These are phyloP conservation scores for Bothriochloa decipiens DNA, from an alignment of 176 grass and related monocot genomes.

Conservation along the genomic window DNA sequence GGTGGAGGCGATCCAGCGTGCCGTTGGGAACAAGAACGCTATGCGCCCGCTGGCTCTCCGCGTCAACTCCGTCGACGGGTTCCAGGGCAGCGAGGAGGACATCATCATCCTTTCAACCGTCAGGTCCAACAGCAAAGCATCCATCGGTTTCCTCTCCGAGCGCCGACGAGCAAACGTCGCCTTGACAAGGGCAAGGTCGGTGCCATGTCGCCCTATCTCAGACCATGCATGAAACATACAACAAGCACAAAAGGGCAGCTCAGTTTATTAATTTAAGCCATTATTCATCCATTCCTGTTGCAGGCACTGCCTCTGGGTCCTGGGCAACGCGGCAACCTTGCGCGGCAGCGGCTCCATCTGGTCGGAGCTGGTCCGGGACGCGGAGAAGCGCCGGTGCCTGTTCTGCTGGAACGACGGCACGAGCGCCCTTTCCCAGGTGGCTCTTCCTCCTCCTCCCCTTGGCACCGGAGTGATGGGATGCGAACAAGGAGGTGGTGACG, in stretches of 20 bases:
- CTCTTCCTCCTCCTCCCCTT: neutral
- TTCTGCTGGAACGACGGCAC: conserved; percentile 16
- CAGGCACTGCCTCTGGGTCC: conserved; percentile 65
- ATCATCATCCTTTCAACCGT: conserved; percentile 69
- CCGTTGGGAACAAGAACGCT: neutral
- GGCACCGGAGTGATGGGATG: neutral
- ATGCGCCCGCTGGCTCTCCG: conserved; percentile 1
- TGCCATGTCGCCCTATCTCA: neutral
- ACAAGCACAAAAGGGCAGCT: neutral
- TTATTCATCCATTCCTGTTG: neutral
- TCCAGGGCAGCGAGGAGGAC: conserved; percentile 73
- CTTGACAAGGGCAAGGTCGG: conserved; percentile 59
- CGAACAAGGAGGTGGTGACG: neutral
- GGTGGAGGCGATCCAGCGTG: conserved; percentile 44
- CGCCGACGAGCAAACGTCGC: conserved; percentile 55
- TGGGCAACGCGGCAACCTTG: conserved; percentile 55
- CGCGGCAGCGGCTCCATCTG: conserved; percentile 52
- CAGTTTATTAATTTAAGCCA: neutral
- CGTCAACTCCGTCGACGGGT: conserved; percentile 67
- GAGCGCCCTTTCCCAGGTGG: neutral
- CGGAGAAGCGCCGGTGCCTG: conserved; percentile 45
- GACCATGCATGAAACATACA: neutral
- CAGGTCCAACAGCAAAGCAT: conserved; percentile 54
- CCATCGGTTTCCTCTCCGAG: conserved; percentile 57
- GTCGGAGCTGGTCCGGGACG: conserved; percentile 53